These are phyloP conservation scores for Colletotrichum filicis DNA, from an alignment of 2,329 filamentous ascomycete species.

Conservation along the genomic window DNA sequence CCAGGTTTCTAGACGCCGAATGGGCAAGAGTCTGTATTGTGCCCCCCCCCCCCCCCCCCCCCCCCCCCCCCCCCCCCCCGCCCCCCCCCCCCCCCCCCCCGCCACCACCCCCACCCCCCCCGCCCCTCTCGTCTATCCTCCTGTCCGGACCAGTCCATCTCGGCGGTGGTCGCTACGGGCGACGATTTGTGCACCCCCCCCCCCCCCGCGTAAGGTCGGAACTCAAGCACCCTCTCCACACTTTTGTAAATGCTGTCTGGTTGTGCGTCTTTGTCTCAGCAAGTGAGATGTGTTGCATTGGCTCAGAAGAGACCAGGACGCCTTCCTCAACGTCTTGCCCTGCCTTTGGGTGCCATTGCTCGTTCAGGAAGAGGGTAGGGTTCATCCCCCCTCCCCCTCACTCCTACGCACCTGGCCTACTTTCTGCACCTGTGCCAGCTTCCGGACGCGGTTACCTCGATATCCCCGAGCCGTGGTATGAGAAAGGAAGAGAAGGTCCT, in stretches of 20 bases:
- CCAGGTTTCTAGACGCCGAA: slow-evolving; percentile 12
- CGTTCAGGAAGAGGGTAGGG: neutral
- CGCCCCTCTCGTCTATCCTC: too few species aligned
- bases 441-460: slow-evolving; percentile 11
- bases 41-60: neutral
- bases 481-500: neutral
- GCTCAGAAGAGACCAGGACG: neutral
- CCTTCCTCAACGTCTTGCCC: slow-evolving; percentile 21
- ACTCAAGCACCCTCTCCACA: slow-evolving; percentile 14
- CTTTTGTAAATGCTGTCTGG: slow-evolving; percentile 11
- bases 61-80: too few species aligned
- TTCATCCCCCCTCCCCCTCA: neutral
- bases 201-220: slow-evolving; percentile 6
- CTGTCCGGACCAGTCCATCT: too few species aligned
- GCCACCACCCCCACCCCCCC: too few species aligned
- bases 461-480: slow-evolving; percentile 5
- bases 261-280: slow-evolving; percentile 15
- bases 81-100: neutral
- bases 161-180: too few species aligned
- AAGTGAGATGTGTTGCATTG: slow-evolving; percentile 16
- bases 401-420: neutral
- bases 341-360: neutral
- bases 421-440: slow-evolving; percentile 2
- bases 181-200: too few species aligned
- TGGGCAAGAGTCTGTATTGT: slow-evolving; percentile 19